Evolutionary conservation across 805 yeast genomes (phyloP), one percentile per base, ranked within the genome.

Genomic region (Ogataea glucozyma): DNA sequence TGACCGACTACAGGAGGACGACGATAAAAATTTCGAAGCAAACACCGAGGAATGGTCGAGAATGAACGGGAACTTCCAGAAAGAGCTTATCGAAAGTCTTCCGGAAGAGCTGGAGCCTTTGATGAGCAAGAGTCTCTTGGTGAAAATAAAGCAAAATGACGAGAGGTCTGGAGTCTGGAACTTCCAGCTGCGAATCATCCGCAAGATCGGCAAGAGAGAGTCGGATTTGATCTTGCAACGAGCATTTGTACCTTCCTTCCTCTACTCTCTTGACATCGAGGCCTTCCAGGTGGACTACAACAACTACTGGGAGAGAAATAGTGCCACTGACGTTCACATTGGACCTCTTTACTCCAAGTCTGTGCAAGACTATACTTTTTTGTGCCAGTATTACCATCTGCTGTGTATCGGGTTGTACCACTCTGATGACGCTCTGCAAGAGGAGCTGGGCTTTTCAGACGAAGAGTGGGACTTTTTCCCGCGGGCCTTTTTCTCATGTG

Each of bases 211-310:
- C 4, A 55, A 55, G 32, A 5, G 20, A 12, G 52, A 52, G 26
- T 54, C 60, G 6, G 61, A 54, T 47, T 43, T 46, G 8, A 54
- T 52, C 12, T 37, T 59, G 13, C 46, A 41, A 21, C 46, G 45
- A 22, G 61, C 57, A 3, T 48, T 52, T 23, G 44, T 45, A 20
- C 47, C 56, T 14, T 43, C 35, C 6, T 53, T 57, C 32, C 42
- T 62, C 12, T 56, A 72, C 43, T 61, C 83, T 78, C 60, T 85
- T 74, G 46, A 78, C 63, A 12, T 81, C 72, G 39, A 83, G 71
- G 41, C 86, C 64, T 58, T 85, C 73, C 22, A 88, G 83, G 57
- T 78, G 81, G 61, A 86, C 75, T 69, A 84, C 76, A 56, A 75
- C 56, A 31, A 46, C 10, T 61, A 58, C 39, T 66, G 69, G 66